Conservation (phyloP, 139 green algal species). For the Micromonas pusilla region DNA sequence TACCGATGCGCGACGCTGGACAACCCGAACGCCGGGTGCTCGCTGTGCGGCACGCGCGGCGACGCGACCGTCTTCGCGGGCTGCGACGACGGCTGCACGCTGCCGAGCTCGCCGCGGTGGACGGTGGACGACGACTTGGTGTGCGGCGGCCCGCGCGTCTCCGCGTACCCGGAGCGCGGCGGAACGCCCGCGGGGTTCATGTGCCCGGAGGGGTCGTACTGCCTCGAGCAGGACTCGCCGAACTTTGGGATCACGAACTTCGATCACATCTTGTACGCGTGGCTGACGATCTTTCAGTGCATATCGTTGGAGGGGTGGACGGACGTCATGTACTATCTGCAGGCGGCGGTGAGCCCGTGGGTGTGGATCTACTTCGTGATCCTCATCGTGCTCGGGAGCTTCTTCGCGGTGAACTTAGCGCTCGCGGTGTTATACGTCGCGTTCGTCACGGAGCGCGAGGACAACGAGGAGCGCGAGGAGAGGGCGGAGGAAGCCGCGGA, state of each 20-base stretch:
- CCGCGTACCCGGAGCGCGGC: background rate
- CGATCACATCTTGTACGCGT: constrained; percentile 29
- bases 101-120: background rate
- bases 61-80: background rate
- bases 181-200: background rate
- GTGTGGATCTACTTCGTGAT: constrained; percentile 31
- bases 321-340: constrained; percentile 27
- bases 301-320: constrained; percentile 33
- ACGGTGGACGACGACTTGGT: background rate
- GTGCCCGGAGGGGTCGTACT: constrained; percentile 1
- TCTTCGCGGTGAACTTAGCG: constrained; percentile 37
- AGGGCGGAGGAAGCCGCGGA: background rate
- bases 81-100: background rate
- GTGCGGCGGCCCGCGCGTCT: background rate
- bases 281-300: constrained; percentile 31
- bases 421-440: constrained; percentile 15
- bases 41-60: background rate
- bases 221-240: constrained; percentile 18
- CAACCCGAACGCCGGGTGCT: background rate
- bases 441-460: background rate
- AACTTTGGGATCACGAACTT: constrained; percentile 33
- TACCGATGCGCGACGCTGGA: constrained; percentile 18
- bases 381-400: constrained; percentile 30
- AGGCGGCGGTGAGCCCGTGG: constrained; percentile 19
- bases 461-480: background rate